These are phyloP conservation scores for Galeopsis tetrahit DNA, from an alignment of 257 asterid species.

Conservation along the genomic window DNA sequence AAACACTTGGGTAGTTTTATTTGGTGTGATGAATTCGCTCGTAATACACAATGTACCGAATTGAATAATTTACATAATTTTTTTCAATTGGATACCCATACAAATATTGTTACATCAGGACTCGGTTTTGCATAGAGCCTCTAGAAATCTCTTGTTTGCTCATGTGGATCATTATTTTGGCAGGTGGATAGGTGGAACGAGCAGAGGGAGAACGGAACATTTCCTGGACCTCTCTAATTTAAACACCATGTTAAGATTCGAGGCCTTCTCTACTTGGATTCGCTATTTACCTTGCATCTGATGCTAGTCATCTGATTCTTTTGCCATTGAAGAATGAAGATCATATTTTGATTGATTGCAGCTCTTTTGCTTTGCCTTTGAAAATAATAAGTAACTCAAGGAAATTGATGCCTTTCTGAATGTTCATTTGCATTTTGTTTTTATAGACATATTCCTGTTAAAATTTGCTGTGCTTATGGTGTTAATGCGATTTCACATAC, in stretches of 20 bases:
- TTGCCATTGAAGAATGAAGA: slow-evolving; percentile 9
- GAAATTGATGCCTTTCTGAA: slow-evolving; percentile 23
- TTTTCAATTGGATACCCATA: neutral
- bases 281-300: slow-evolving; percentile 19
- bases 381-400: slow-evolving; percentile 31
- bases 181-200: slow-evolving; percentile 60
- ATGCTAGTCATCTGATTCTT: slow-evolving; percentile 18
- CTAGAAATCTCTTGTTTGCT: slow-evolving; percentile 6
- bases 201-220: slow-evolving; percentile 55
- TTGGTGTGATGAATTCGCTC: too few species aligned
- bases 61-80: neutral
- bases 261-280: slow-evolving; percentile 20
- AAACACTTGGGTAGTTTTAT: too few species aligned
- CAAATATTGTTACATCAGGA: neutral
- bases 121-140: neutral
- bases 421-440: slow-evolving; percentile 25
- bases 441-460: neutral
- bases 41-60: too few species aligned
- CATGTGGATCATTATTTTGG: slow-evolving; percentile 13
- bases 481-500: neutral
- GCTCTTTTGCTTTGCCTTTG: slow-evolving; percentile 5
- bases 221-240: slow-evolving; percentile 52
- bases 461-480: neutral
- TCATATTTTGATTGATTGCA: slow-evolving; percentile 15
- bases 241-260: slow-evolving; percentile 4